Percentiles rank a stretch among this genome's conserved stretches.
These are phyloP conservation scores for Eucalyptus camaldulensis DNA, from an alignment of 345 rosid genomes.

Conservation along the genomic window DNA sequence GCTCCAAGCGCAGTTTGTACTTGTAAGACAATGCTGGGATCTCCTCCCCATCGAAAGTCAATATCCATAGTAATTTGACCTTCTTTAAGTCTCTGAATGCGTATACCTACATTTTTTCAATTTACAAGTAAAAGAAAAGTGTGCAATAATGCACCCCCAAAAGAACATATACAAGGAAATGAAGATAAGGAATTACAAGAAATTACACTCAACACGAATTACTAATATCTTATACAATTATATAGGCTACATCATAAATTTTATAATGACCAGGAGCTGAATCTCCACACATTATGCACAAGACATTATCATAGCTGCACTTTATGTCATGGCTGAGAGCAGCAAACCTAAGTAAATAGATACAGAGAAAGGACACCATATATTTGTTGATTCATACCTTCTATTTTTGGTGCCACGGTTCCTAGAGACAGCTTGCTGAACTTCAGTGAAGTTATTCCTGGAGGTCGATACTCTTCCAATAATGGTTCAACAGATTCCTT, in stretches of 20 bases:
- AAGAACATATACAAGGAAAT: background rate
- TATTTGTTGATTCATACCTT: constrained; percentile 40
- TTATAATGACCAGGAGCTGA: background rate
- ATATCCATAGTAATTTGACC: constrained; percentile 96
- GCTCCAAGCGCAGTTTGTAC: constrained; percentile 92
- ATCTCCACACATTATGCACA: background rate
- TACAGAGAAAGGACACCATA: background rate
- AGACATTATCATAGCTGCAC: background rate
- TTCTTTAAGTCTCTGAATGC: constrained; percentile 83
- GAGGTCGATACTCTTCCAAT: constrained; percentile 88
- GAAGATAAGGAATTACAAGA: background rate
- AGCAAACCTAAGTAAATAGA: background rate
- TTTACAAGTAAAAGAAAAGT: background rate
- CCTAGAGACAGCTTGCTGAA: constrained; percentile 81
- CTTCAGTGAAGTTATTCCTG: constrained; percentile 88
- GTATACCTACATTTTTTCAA: constrained; percentile 50
- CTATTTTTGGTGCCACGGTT: constrained; percentile 94
- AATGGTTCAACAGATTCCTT: constrained; percentile 96
- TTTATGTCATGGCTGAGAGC: background rate
- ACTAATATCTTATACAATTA: background rate
- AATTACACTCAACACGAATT: background rate
- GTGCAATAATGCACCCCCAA: background rate
- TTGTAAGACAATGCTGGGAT: constrained; percentile 86
- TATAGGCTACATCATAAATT: background rate
- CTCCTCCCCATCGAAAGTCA: constrained; percentile 98